phyloP scores from a whole-genome alignment of 306 rosid species.

The Prunus armeniaca region DNA sequence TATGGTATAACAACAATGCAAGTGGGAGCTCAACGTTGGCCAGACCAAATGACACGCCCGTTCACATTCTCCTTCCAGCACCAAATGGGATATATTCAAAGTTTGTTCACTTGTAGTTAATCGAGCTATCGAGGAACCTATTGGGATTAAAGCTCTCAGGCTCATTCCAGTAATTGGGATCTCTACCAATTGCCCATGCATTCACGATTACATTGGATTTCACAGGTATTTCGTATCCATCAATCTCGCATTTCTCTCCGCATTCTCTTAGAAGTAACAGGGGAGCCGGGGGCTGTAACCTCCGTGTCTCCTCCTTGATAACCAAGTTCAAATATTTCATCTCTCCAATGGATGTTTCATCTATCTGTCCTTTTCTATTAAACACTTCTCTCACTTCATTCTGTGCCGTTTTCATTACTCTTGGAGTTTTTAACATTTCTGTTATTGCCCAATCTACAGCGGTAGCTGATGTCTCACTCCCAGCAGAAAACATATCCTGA shows the following conservation, averaged over 20 bases:
- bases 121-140: background rate
- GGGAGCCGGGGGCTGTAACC: conserved; percentile 31
- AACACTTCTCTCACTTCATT: conserved; percentile 35
- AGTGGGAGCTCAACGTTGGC: no score
- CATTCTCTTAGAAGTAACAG: conserved; percentile 36
- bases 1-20: background rate
- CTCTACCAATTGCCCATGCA: conserved; percentile 14
- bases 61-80: background rate
- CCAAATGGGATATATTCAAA: background rate
- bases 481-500: conserved; percentile 39
- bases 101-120: background rate
- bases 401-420: conserved; percentile 35
- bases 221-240: background rate
- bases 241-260: conserved; percentile 13
- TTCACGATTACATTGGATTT: no score
- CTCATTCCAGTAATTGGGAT: background rate
- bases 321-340: conserved; percentile 19
- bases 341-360: conserved; percentile 20
- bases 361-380: conserved; percentile 15
- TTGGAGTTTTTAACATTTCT: conserved; percentile 36
- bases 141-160: background rate
- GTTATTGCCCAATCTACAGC: conserved; percentile 43
- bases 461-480: conserved; percentile 34
- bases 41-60: no score
- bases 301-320: conserved; percentile 25